Evolutionary conservation across 2,329 filamentous ascomycete species (phyloP).

Genomic region (Hortaea werneckii): DNA sequence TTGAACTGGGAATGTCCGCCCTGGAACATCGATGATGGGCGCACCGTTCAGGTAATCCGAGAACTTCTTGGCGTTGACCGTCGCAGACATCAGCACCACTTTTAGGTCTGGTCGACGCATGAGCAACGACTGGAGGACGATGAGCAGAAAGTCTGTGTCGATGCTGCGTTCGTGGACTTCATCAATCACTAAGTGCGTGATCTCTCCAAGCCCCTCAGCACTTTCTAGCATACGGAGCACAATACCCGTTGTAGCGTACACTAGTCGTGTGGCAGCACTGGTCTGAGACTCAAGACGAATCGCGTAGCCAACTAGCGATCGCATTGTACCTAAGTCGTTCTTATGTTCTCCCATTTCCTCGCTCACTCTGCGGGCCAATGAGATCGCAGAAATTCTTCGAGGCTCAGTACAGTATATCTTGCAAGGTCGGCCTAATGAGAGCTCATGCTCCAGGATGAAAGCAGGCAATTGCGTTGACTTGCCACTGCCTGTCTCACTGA

Average conservation of each 20-base stretch:
- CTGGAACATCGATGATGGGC: slow-evolving; percentile 81
- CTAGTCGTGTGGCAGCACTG: slow-evolving; percentile 67
- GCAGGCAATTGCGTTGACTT: slow-evolving; percentile 97
- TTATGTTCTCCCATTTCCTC: slow-evolving; percentile 84
- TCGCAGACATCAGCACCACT: slow-evolving; percentile 94
- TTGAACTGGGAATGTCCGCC: slow-evolving; percentile 84
- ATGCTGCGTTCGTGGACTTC: slow-evolving; percentile 96
- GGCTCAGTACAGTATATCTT: slow-evolving; percentile 96
- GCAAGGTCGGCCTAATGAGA: slow-evolving; percentile 68
- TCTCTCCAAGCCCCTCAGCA: slow-evolving; percentile 72
- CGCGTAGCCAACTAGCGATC: slow-evolving; percentile 86
- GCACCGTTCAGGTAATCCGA: slow-evolving; percentile 79
- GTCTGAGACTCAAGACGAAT: slow-evolving; percentile 87
- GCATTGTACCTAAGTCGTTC: slow-evolving; percentile 67
- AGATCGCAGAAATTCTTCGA: slow-evolving; percentile 90
- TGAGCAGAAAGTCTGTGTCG: slow-evolving; percentile 90
- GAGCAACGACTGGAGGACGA: slow-evolving; percentile 79
- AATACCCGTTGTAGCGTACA: slow-evolving; percentile 76
- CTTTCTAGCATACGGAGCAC: slow-evolving; percentile 97
- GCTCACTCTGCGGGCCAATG: slow-evolving; percentile 81
- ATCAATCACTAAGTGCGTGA: slow-evolving; percentile 92
- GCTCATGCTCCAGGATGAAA: slow-evolving; percentile 81
- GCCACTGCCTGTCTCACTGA: slow-evolving; percentile 91
- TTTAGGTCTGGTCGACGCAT: slow-evolving; percentile 70
- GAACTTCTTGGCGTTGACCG: slow-evolving; percentile 84